Evolutionary conservation across 2,329 filamentous ascomycete genomes (phyloP).

Genomic region (Colletotrichum sp.): DNA sequence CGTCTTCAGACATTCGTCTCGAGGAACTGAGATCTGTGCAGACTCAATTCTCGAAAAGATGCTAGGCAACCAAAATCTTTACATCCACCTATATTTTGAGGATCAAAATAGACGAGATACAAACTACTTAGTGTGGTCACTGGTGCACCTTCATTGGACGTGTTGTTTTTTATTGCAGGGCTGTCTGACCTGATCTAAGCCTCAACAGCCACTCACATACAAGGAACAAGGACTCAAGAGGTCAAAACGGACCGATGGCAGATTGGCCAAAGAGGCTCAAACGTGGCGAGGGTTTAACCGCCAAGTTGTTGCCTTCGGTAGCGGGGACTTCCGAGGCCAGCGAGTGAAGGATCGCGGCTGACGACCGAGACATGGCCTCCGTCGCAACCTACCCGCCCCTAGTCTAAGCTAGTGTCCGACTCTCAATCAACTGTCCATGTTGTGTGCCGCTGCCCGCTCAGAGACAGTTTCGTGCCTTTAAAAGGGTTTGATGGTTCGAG

Average conservation of each 20-base stretch:
- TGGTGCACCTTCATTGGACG: not conserved
- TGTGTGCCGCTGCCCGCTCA: fast-evolving
- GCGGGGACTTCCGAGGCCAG: not conserved
- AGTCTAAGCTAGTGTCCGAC: not conserved
- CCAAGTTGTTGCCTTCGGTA: not conserved
- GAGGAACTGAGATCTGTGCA: fast-evolving
- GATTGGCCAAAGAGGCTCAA: not conserved
- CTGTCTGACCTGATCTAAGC: not conserved
- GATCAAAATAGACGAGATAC: not conserved
- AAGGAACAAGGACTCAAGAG: fast-evolving
- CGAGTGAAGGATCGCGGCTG: not conserved
- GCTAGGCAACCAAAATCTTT: no score
- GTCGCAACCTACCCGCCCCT: not conserved
- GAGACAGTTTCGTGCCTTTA: fast-evolving
- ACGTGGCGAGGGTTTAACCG: not conserved
- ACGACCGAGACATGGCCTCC: not conserved
- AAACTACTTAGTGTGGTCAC: not conserved
- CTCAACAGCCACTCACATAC: not conserved
- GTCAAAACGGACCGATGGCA: not conserved
- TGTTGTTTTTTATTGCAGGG: not conserved
- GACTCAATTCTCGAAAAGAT: not conserved
- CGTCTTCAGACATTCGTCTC: fast-evolving
- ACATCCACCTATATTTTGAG: not conserved
- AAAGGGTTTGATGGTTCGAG: fast-evolving
- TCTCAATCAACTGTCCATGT: not conserved